Percentiles rank a stretch among this genome's conserved stretches.
phyloP scores from a whole-genome alignment of 495 filamentous ascomycete genomes.

The Aspergillus heteromorphus region DNA sequence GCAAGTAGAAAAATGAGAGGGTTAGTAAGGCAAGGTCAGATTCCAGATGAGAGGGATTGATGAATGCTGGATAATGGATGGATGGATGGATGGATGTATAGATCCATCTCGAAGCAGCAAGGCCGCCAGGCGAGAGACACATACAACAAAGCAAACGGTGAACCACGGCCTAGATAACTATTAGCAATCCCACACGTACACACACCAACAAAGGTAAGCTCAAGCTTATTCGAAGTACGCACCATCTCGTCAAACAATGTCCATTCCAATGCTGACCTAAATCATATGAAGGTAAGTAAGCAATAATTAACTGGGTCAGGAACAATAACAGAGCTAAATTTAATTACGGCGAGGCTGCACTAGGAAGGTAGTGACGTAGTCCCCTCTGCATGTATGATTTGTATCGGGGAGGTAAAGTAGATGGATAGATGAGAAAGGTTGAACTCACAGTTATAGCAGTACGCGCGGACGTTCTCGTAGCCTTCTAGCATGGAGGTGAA shows the following conservation, averaged over 20 bases:
- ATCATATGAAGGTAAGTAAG: not conserved
- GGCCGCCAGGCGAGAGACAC: not conserved
- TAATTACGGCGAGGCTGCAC: not conserved
- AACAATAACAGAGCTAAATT: conserved; percentile 7
- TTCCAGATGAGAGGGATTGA: no score
- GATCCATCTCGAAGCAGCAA: no score
- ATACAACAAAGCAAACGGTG: conserved; percentile 51
- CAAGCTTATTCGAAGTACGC: no score
- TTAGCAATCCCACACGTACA: conserved; percentile 17
- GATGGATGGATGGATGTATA: not conserved
- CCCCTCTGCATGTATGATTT: no score
- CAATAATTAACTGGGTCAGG: conserved; percentile 21
- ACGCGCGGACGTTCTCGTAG: conserved; percentile 50
- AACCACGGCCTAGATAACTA: conserved; percentile 42
- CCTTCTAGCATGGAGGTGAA: conserved; percentile 48
- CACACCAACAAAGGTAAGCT: not conserved
- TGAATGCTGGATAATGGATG: not conserved
- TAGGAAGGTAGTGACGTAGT: not conserved
- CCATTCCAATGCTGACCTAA: conserved; percentile 48
- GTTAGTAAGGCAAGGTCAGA: no score
- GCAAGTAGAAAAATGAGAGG: no score
- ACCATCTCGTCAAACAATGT: conserved; percentile 49
- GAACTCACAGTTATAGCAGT: conserved; percentile 50
- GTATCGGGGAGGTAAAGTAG: no score
- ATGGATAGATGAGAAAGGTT: not conserved